A percentile compares a stretch with the other conserved stretches of the same genome.
These are phyloP conservation scores for Ciborinia camelliae DNA, from an alignment of 2,329 filamentous ascomycete species.

Conservation along the genomic window DNA sequence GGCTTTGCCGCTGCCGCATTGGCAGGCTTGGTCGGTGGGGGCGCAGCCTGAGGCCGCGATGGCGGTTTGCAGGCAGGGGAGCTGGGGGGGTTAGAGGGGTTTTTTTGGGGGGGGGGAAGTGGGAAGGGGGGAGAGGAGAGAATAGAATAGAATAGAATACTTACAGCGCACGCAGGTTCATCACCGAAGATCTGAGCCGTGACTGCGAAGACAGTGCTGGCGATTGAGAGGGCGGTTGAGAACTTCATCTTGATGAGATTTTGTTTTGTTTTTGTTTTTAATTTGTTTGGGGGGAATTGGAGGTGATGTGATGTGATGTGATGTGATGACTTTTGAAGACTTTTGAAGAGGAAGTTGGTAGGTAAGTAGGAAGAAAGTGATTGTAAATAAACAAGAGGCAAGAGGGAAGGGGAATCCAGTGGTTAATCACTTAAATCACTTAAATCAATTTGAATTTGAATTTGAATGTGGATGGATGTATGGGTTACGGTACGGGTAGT, in stretches of 20 bases:
- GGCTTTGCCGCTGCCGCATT: conserved; percentile 37
- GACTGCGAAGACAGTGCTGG: background rate
- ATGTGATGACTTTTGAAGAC: background rate
- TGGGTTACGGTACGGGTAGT: too few relatives aligned
- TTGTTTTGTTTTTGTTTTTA: too few relatives aligned
- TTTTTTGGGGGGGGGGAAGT: background rate
- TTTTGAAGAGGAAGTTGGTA: too few relatives aligned
- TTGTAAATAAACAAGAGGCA: too few relatives aligned
- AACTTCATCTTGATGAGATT: conserved; percentile 12
- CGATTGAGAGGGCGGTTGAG: background rate
- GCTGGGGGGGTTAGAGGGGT: background rate
- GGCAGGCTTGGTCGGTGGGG: conserved; percentile 41
- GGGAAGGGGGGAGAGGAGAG: too few relatives aligned
- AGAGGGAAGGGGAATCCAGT: too few relatives aligned
- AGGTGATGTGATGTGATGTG: background rate
- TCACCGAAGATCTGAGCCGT: conserved; percentile 1
- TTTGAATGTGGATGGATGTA: too few relatives aligned
- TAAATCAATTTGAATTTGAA: too few relatives aligned
- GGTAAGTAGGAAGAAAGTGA: too few relatives aligned
- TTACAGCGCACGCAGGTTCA: conserved; percentile 16
- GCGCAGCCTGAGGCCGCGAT: conserved; percentile 41
- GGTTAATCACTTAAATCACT: too few relatives aligned
- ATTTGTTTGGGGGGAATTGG: too few relatives aligned
- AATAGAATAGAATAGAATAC: background rate
- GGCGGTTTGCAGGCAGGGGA: conserved; percentile 39